Evolutionary conservation across 805 yeast species (phyloP).

Genomic region (Candida awuae): DNA sequence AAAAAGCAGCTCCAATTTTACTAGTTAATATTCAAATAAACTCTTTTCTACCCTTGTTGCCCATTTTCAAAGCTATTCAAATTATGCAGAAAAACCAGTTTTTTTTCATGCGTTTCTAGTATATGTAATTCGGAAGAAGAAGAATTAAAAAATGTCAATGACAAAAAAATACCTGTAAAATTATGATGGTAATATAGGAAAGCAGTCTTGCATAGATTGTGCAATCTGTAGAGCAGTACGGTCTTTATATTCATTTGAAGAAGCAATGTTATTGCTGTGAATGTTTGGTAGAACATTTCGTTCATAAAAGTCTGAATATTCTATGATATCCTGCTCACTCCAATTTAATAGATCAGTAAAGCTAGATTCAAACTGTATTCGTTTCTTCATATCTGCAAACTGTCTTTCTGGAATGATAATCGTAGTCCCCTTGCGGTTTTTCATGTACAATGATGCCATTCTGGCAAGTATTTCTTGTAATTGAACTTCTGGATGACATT

Average conservation of each 20-base stretch:
- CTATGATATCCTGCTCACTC: slow-evolving; percentile 37
- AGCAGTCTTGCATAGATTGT: slow-evolving; percentile 3
- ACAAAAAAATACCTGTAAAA: no score
- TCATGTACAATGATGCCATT: slow-evolving; percentile 25
- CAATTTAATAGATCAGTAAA: slow-evolving; percentile 37
- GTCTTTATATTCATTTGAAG: slow-evolving; percentile 2
- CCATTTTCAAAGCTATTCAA: no score
- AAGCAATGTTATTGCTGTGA: slow-evolving; percentile 1
- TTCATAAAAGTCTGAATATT: slow-evolving; percentile 41
- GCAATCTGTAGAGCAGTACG: slow-evolving; percentile 2
- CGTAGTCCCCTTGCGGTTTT: background rate
- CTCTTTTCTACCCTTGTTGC: no score
- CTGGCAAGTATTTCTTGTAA: slow-evolving; percentile 29
- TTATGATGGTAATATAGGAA: background rate
- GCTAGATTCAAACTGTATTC: slow-evolving; percentile 19
- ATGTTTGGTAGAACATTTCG: slow-evolving; percentile 1
- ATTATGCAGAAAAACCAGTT: no score
- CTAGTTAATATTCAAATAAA: no score
- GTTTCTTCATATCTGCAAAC: slow-evolving; percentile 13
- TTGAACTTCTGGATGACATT: slow-evolving; percentile 33
- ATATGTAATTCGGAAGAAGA: no score
- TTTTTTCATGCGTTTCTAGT: no score
- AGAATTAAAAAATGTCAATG: no score
- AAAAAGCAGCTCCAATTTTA: no score
- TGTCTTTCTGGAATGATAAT: background rate